Percentiles rank a stretch among this genome's conserved stretches.
These are phyloP conservation scores for Leccinum broughii DNA, from an alignment of 768 basidiomycete genomes.

Conservation along the genomic window DNA sequence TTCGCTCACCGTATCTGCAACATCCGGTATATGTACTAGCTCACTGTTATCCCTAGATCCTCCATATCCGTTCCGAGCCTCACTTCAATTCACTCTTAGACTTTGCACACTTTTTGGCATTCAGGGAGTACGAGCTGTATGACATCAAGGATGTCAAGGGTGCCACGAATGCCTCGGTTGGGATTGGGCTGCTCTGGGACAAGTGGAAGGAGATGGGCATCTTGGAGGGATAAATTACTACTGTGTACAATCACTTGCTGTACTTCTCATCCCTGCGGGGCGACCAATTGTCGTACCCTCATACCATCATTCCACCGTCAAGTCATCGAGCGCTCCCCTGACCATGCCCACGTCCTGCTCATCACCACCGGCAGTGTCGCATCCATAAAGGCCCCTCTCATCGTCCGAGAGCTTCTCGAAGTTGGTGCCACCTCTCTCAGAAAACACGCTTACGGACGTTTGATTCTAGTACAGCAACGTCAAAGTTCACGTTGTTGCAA, in stretches of 20 bases:
- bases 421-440: slow-evolving; percentile 31
- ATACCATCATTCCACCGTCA: background rate
- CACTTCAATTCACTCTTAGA: too few relatives aligned
- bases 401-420: slow-evolving; percentile 71
- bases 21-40: too few relatives aligned
- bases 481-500: slow-evolving; percentile 81
- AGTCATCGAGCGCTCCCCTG: slow-evolving; percentile 27
- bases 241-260: slow-evolving; percentile 6
- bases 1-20: too few relatives aligned
- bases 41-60: too few relatives aligned
- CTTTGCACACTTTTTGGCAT: slow-evolving; percentile 96
- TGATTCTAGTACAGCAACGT: slow-evolving; percentile 65
- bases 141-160: slow-evolving; percentile 89
- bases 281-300: slow-evolving; percentile 10
- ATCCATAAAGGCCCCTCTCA: slow-evolving; percentile 89
- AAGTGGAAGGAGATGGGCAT: slow-evolving; percentile 89
- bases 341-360: slow-evolving; percentile 64
- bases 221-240: slow-evolving; percentile 41
- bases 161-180: slow-evolving; percentile 56
- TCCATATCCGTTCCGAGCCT: too few relatives aligned
- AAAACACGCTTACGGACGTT: background rate
- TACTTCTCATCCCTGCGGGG: background rate
- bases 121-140: slow-evolving; percentile 88
- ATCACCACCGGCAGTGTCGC: slow-evolving; percentile 96
- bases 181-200: slow-evolving; percentile 81